Conservation (phyloP, 257 asterid species). For the Sherardia arvensis region DNA sequence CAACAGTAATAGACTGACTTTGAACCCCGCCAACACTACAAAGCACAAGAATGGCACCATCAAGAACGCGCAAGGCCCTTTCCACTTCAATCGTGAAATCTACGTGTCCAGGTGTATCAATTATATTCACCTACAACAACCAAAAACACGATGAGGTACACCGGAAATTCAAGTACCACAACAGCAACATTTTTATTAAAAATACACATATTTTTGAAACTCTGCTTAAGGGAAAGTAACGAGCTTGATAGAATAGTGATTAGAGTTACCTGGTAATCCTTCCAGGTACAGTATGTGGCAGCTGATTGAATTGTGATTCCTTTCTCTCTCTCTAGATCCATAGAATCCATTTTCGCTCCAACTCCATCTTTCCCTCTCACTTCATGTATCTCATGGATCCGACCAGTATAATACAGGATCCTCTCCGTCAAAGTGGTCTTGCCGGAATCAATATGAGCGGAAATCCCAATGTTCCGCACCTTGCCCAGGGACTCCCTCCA, state of each 20-base stretch:
- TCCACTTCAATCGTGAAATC: slow-evolving; percentile 99
- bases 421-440: slow-evolving; percentile 96
- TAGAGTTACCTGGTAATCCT: slow-evolving; percentile 63
- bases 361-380: slow-evolving; percentile 96
- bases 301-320: slow-evolving; percentile 98
- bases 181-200: no score
- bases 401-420: slow-evolving; percentile 75
- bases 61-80: slow-evolving; percentile 97
- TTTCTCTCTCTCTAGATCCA: slow-evolving; percentile 98
- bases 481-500: slow-evolving; percentile 82
- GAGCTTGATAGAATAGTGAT: neutral
- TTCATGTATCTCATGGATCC: slow-evolving; percentile 97
- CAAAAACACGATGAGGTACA: neutral
- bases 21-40: slow-evolving; percentile 99
- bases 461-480: slow-evolving; percentile 86
- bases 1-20: slow-evolving; percentile 97
- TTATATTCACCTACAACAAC: slow-evolving; percentile 70
- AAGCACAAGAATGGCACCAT: slow-evolving; percentile 92
- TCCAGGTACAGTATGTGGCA: slow-evolving; percentile 95
- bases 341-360: slow-evolving; percentile 98
- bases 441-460: slow-evolving; percentile 96
- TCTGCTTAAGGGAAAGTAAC: neutral
- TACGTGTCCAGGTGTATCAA: slow-evolving; percentile 97
- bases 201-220: no score
- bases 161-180: neutral